Base-by-base conservation (phyloP, 2,329 filamentous ascomycete species). In the Fusarium sp. region DNA sequence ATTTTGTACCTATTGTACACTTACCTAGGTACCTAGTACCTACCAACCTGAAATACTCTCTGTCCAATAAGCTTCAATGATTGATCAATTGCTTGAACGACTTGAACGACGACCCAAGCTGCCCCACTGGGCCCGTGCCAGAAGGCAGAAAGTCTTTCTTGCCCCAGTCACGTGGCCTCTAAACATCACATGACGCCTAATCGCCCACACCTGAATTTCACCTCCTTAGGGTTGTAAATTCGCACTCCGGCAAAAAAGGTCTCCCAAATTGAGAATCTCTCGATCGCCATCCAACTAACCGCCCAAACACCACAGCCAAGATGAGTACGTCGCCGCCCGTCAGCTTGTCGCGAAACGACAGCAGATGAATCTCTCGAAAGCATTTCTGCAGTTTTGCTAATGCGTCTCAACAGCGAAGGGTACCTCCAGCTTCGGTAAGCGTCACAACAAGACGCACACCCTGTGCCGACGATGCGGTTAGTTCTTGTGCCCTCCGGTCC, bases 401-500 rank as follows among this genome's bases (percentile, higher is more conserved):
- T 70, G 45, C 55, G 67, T 48, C 58, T 69, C 72, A 79, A 77
- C 75, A 86, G 84, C 84, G 77, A 86, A 86, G 84, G 85, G 85
- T 83, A 86, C 85, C 77, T 85, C 84, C 79, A 85, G 84, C 79
- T 85, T 85, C 79, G 84, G 84, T 81, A 85, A 85, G 81, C 83
- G 93, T 90, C 93, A 97, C 89, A 97, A 95, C 90, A 97, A 97
- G 91, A 93, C 94, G 88, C 94, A 98, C 91, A 94, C 91, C 84
- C 88, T 98, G 85, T 98, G 94, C 93, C 92, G 94, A 90, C 94
- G 94, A 87, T 98, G 94, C 90, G 94, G 93, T 96, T 86, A 89
- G 92, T 93, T 56, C 58, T 71, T 54, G 21, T 69, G 57, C 65
- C 67, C 65, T 62, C 53, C 28, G 34, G 43, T 53, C 44, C 65